These are phyloP conservation scores for Dictyostelium firmibasis DNA, from an alignment of 78 protist genomes.

Conservation along the genomic window DNA sequence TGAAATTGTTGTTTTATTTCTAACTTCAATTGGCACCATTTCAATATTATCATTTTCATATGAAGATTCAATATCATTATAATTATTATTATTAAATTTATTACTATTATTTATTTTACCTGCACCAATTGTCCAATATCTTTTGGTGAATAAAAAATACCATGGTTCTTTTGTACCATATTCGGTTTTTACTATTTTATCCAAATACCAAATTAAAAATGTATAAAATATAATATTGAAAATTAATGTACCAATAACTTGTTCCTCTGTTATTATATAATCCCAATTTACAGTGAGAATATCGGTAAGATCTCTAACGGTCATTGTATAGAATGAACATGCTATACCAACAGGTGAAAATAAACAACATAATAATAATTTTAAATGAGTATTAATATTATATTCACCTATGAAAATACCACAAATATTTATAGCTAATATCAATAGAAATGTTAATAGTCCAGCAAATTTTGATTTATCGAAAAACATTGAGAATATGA, in stretches of 20 bases:
- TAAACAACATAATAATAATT: slow-evolving; percentile 9
- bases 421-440: not conserved
- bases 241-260: slow-evolving; percentile 36
- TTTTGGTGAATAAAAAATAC: slow-evolving; percentile 10
- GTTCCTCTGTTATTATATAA: not conserved
- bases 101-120: not conserved
- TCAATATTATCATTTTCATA: slow-evolving; percentile 9
- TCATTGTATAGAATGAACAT: slow-evolving; percentile 15
- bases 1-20: slow-evolving; percentile 13
- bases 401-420: slow-evolving; percentile 27
- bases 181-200: slow-evolving; percentile 15
- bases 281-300: not conserved
- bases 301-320: not conserved
- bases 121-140: slow-evolving; percentile 30
- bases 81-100: not conserved
- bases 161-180: slow-evolving; percentile 28
- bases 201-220: slow-evolving; percentile 50
- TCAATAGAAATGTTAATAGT: not conserved
- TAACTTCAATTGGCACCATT: slow-evolving; percentile 6
- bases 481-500: slow-evolving; percentile 2
- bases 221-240: slow-evolving; percentile 34
- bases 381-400: not conserved
- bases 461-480: slow-evolving; percentile 59
- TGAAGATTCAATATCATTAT: not conserved
- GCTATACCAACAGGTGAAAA: slow-evolving; percentile 35